Conservation (phyloP, 129 eudicot species). For the Helianthus annuus region HanXRQr2.0-SUNRISE NC_035434.2:125162205-125162704, state of each 20-base stretch:
- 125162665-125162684: too few relatives aligned
- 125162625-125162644: too few relatives aligned
- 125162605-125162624: too few relatives aligned
- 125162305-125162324: not conserved
- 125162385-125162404: not conserved
- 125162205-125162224: not conserved
- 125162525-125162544: too few relatives aligned
- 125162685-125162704: too few relatives aligned
- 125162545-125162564: too few relatives aligned
- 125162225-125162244: not conserved
- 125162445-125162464: not conserved
- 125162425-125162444: not conserved
- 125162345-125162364: not conserved
- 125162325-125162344: not conserved
- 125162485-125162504: too few relatives aligned
- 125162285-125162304: not conserved
- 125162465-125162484: not conserved
- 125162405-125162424: not conserved
- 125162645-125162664: too few relatives aligned
- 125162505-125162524: too few relatives aligned
- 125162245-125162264: constrained; percentile 1
- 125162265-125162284: constrained; percentile 19
- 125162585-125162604: too few relatives aligned
- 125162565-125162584: too few relatives aligned
- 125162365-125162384: not conserved